These are phyloP conservation scores for Mycena metata DNA, from an alignment of 768 basidiomycete genomes.

Conservation along the genomic window DNA sequence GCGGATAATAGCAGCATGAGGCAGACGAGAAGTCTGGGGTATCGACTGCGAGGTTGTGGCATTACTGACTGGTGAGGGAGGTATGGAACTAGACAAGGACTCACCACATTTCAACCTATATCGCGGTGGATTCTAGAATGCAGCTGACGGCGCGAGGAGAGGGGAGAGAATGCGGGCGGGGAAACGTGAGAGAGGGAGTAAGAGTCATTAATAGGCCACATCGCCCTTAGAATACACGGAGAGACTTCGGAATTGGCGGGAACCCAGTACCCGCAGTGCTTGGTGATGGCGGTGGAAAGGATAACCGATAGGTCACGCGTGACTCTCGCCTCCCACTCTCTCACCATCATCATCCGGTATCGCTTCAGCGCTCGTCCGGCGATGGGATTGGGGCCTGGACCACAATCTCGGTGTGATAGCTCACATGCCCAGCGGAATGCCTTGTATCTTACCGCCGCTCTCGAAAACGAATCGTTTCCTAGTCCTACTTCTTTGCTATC, in stretches of 20 bases:
- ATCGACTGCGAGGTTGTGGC: constrained; percentile 7
- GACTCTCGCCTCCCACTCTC: constrained; percentile 12
- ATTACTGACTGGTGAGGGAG: constrained; percentile 1
- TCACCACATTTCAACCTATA: constrained; percentile 19
- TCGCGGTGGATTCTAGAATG: neutral
- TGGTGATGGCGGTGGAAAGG: constrained; percentile 11
- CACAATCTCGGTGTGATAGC: constrained; percentile 1
- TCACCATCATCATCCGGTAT: constrained; percentile 17
- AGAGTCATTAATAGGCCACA: constrained; percentile 17
- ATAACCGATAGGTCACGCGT: constrained; percentile 18
- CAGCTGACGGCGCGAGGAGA: constrained; percentile 1
- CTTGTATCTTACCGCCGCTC: too few relatives aligned
- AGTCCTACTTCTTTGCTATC: too few relatives aligned
- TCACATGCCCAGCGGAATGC: too few relatives aligned
- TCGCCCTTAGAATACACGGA: neutral
- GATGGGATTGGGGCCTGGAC: neutral
- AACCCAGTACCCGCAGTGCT: constrained; percentile 16
- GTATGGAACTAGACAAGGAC: neutral
- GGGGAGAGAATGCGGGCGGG: constrained; percentile 17
- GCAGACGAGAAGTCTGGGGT: constrained; percentile 18
- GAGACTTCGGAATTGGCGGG: constrained; percentile 18
- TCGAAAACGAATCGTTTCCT: too few relatives aligned
- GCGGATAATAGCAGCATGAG: constrained; percentile 36
- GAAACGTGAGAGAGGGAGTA: constrained; percentile 36
- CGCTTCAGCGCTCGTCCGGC: neutral